phyloP scores from a whole-genome alignment of 2,329 filamentous ascomycete genomes.

The Aspergillus sp. region DNA sequence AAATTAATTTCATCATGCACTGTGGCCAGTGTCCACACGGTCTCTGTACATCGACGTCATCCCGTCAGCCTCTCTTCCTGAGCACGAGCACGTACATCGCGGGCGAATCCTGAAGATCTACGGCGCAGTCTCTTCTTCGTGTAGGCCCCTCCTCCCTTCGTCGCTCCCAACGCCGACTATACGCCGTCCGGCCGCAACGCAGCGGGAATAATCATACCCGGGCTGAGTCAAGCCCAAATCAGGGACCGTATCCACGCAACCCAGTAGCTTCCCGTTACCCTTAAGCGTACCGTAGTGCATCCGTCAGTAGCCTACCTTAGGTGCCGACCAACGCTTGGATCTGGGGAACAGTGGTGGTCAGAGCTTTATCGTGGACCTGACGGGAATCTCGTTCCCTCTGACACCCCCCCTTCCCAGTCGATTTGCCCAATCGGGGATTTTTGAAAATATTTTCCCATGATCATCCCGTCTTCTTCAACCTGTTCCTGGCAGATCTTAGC shows the following conservation, averaged over 20 bases:
- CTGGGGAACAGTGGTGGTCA: slow-evolving; percentile 14
- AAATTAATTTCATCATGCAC: neutral
- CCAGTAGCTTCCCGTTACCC: neutral
- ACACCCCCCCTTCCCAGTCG: neutral
- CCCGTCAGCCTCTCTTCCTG: neutral
- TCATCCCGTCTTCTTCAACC: neutral
- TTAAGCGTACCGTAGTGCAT: slow-evolving; percentile 4
- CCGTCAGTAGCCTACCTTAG: slow-evolving; percentile 3
- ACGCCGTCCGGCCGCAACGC: neutral
- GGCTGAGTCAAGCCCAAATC: neutral
- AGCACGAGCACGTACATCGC: neutral
- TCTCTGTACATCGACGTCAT: neutral
- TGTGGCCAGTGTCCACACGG: neutral
- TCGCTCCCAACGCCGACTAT: neutral
- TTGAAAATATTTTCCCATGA: neutral
- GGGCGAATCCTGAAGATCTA: neutral
- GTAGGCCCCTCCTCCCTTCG: neutral
- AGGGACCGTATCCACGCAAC: slow-evolving; percentile 6
- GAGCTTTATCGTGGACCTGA: slow-evolving; percentile 9
- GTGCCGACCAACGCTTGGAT: slow-evolving; percentile 7
- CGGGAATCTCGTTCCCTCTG: neutral
- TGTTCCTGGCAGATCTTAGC: neutral
- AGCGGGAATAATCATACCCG: slow-evolving; percentile 4
- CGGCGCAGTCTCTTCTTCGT: neutral
- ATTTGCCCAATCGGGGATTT: neutral